Evolutionary conservation across 345 rosid genomes (phyloP).

Genomic region (Gossypium longicalyx): DNA sequence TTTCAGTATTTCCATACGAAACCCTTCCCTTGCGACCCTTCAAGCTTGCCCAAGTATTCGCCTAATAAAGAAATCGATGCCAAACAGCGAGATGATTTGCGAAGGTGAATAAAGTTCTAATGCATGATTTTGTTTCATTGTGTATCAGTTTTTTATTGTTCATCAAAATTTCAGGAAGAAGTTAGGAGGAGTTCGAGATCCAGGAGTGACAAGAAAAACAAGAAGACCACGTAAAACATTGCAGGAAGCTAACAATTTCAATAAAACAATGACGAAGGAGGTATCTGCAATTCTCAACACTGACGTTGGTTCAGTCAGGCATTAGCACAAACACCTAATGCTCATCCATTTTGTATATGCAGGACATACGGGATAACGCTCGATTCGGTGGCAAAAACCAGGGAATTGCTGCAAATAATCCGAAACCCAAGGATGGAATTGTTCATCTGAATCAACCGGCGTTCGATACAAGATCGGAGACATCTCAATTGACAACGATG

Average conservation of each 20-base stretch:
- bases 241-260: constrained; percentile 30
- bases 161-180: constrained; percentile 41
- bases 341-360: constrained; percentile 14
- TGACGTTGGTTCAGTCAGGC: background rate
- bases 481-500: constrained; percentile 25
- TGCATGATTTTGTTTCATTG: too few relatives aligned
- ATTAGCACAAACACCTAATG: background rate
- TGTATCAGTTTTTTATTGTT: background rate
- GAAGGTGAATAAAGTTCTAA: constrained; percentile 33
- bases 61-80: constrained; percentile 83
- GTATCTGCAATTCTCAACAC: constrained; percentile 18
- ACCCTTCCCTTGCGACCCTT: constrained; percentile 68
- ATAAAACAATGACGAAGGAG: constrained; percentile 32
- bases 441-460: background rate
- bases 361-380: constrained; percentile 37
- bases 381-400: constrained; percentile 15
- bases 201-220: constrained; percentile 40
- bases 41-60: constrained; percentile 65
- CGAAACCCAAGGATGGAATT: constrained; percentile 16
- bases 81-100: constrained; percentile 52
- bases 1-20: constrained; percentile 18
- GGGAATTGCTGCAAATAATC: constrained; percentile 2
- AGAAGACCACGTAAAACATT: constrained; percentile 35
- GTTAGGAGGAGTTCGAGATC: constrained; percentile 37
- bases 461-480: constrained; percentile 31